These are phyloP conservation scores for Penicillium longicatenatum DNA, from an alignment of 495 filamentous ascomycete species.

Conservation along the genomic window DNA sequence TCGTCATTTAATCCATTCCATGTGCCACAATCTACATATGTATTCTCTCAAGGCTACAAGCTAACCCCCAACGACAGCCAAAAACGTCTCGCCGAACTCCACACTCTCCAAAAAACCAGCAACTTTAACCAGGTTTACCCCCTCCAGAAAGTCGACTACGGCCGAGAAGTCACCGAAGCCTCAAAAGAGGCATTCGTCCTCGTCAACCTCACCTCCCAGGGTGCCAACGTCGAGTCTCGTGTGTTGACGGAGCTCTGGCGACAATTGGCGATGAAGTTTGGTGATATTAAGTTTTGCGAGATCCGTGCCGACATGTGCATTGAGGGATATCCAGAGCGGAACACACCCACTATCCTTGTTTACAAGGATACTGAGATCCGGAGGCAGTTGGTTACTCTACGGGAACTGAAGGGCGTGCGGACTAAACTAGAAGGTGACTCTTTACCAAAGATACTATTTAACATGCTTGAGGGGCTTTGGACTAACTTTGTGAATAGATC, in stretches of 20 bases:
- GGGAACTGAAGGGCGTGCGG: conserved; percentile 68
- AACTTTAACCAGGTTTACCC: conserved; percentile 89
- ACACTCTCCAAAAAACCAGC: conserved; percentile 68
- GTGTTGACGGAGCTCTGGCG: conserved; percentile 86
- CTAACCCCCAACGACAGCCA: conserved; percentile 50
- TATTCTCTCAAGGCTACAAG: neutral
- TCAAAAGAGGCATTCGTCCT: conserved; percentile 73
- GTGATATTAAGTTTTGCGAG: conserved; percentile 97
- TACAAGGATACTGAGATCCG: conserved; percentile 91
- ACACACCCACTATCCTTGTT: conserved; percentile 90
- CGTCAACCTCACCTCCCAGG: conserved; percentile 81
- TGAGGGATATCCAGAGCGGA: conserved; percentile 91
- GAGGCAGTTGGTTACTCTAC: conserved; percentile 83
- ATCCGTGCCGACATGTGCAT: conserved; percentile 92
- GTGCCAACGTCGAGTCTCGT: conserved; percentile 80
- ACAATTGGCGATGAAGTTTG: conserved; percentile 76
- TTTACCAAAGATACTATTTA: neutral
- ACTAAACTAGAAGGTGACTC: conserved; percentile 64
- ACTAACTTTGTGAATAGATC: conserved; percentile 38
- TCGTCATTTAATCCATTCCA: neutral
- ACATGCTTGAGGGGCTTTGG: neutral
- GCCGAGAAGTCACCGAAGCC: conserved; percentile 88
- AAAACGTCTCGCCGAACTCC: conserved; percentile 80
- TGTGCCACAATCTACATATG: neutral
- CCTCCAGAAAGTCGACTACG: conserved; percentile 90